A percentile compares a stretch with the other conserved stretches of the same genome.
Evolutionary conservation across 139 green algal species (phyloP).

Genomic region (Haematococcus lacustris): DNA sequence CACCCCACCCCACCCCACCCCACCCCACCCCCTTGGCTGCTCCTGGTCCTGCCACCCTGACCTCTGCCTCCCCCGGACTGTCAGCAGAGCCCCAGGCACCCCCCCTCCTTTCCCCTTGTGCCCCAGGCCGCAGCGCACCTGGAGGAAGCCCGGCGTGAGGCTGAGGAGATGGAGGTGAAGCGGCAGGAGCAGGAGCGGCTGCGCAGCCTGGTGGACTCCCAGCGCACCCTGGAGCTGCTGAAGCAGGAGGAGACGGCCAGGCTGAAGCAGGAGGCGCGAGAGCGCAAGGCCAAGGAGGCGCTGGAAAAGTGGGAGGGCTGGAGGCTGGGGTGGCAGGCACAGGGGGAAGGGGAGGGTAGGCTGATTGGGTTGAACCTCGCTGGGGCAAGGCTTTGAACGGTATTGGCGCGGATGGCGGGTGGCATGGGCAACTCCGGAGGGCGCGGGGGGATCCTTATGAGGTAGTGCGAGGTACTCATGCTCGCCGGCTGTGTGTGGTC

Average conservation of each 20-base stretch:
- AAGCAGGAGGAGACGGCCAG: no score
- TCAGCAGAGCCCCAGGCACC: neutral
- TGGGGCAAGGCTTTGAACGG: neutral
- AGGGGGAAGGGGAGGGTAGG: neutral
- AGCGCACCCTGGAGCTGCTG: no score
- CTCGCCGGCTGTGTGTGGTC: no score
- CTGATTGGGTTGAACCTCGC: no score
- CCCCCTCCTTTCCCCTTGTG: neutral
- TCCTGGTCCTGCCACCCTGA: neutral
- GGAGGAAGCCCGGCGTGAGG: neutral
- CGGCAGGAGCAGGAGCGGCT: slow-evolving; percentile 9
- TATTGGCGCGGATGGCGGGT: no score
- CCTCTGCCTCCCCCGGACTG: neutral
- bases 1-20: neutral
- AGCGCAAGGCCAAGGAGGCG: slow-evolving; percentile 11
- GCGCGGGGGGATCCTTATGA: no score
- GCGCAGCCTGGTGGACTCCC: slow-evolving; percentile 8
- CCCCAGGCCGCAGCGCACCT: neutral
- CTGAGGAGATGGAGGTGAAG: slow-evolving; percentile 3
- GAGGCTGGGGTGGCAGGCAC: no score
- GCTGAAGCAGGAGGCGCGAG: slow-evolving; percentile 13
- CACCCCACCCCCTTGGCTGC: neutral
- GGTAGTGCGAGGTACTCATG: no score
- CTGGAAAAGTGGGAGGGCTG: slow-evolving; percentile 22
- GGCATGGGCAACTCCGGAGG: no score